Percentiles rank a stretch among this genome's conserved stretches.
These are phyloP conservation scores for Penicillium hesseltinei DNA, from an alignment of 2,329 filamentous ascomycete genomes.

Conservation along the genomic window DNA sequence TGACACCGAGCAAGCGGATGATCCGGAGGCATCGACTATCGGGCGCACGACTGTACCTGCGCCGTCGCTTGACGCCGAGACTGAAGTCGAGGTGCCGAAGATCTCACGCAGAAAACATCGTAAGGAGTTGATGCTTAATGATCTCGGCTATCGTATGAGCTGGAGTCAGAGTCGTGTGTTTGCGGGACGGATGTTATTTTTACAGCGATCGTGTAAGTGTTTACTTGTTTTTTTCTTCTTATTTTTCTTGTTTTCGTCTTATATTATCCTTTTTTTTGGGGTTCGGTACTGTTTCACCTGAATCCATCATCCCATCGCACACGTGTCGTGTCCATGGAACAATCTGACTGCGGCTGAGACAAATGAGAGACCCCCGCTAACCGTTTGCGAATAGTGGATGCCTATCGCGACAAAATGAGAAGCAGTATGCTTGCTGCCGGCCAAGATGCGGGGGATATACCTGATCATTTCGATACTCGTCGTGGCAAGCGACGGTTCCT, in stretches of 20 bases:
- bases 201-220: slow-evolving; percentile 84
- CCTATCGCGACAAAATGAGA: slow-evolving; percentile 88
- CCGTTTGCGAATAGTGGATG: slow-evolving; percentile 66
- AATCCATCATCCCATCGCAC: background rate
- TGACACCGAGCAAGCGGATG: slow-evolving; percentile 59
- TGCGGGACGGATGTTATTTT: slow-evolving; percentile 77
- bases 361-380: slow-evolving; percentile 5
- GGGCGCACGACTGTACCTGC: slow-evolving; percentile 58
- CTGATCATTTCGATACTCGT: slow-evolving; percentile 85
- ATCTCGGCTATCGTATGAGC: slow-evolving; percentile 90
- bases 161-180: slow-evolving; percentile 96
- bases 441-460: slow-evolving; percentile 69
- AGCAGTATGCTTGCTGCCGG: slow-evolving; percentile 75
- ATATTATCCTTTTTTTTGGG: slow-evolving; percentile 11
- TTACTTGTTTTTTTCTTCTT: background rate
- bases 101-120: slow-evolving; percentile 67
- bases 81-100: slow-evolving; percentile 71
- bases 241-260: slow-evolving; percentile 2
- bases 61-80: slow-evolving; percentile 65
- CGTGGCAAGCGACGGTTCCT: slow-evolving; percentile 77
- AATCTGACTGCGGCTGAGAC: slow-evolving; percentile 1
- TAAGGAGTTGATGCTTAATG: slow-evolving; percentile 88
- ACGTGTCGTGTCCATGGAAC: slow-evolving; percentile 12
- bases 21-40: slow-evolving; percentile 36
- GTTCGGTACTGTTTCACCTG: slow-evolving; percentile 1